Evolutionary conservation across 306 rosid species (phyloP).

Genomic region (Oxytropis ochrocephala): DNA sequence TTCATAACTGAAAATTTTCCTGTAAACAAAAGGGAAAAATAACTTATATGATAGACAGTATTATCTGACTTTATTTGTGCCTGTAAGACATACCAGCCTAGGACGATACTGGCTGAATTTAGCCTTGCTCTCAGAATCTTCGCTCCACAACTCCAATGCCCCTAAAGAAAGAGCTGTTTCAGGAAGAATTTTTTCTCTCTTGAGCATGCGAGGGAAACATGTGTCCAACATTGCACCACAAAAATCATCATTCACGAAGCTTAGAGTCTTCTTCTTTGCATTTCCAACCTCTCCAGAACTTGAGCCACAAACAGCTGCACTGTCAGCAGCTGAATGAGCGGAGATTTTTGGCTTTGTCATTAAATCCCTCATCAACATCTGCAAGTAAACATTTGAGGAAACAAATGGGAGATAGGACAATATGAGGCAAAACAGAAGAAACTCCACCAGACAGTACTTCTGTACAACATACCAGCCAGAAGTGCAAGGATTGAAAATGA

Average conservation of each 20-base stretch:
- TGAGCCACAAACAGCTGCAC: constrained; percentile 39
- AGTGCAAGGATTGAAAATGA: constrained; percentile 78
- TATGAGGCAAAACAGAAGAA: constrained; percentile 7
- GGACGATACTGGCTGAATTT: constrained; percentile 85
- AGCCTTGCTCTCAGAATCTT: constrained; percentile 77
- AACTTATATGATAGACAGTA: neutral
- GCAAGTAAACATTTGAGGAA: constrained; percentile 27
- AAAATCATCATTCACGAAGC: constrained; percentile 60
- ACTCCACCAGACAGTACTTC: neutral
- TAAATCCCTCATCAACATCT: constrained; percentile 83
- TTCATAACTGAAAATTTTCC: neutral
- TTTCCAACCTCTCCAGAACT: constrained; percentile 46
- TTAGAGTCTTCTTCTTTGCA: constrained; percentile 45
- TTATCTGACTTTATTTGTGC: neutral
- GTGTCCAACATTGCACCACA: constrained; percentile 64
- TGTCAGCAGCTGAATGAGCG: constrained; percentile 46
- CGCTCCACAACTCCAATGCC: constrained; percentile 91
- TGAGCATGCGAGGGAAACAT: constrained; percentile 79
- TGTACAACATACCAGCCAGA: constrained; percentile 82
- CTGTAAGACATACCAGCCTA: constrained; percentile 57
- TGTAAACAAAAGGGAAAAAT: constrained; percentile 1
- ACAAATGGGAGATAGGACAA: constrained; percentile 14
- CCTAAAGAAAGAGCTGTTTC: constrained; percentile 53
- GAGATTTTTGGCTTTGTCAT: constrained; percentile 65
- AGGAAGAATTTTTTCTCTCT: constrained; percentile 70